Percentiles rank a stretch among this genome's conserved stretches.
Conservation (phyloP, 768 basidiomycete species). For the Mycena olivaceomarginata region DNA sequence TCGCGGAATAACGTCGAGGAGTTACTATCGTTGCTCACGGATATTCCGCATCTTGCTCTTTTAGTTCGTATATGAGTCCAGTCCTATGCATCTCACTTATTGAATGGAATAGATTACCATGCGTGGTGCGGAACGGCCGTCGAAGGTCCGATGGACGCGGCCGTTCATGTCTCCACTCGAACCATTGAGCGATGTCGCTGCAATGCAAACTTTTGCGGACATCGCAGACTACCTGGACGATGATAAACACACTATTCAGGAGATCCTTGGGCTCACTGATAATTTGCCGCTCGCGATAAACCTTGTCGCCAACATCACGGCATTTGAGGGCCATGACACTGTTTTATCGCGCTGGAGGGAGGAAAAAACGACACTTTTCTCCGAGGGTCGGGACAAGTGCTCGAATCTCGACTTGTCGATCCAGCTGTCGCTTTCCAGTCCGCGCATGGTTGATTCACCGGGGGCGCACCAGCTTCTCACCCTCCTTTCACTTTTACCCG, state of each 20-base stretch:
- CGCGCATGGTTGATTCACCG: no score
- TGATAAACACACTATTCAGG: background rate
- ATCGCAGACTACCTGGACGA: conserved; percentile 16
- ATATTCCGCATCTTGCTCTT: conserved; percentile 29
- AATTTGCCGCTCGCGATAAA: no score
- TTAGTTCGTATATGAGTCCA: conserved; percentile 21
- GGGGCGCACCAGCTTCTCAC: no score
- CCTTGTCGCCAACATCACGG: no score
- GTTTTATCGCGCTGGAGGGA: no score
- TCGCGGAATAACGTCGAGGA: conserved; percentile 29
- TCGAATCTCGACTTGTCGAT: no score
- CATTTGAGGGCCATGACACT: no score
- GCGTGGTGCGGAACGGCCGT: conserved; percentile 30
- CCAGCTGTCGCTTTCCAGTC: no score
- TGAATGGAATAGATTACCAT: conserved; percentile 26
- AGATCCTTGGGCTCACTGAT: background rate
- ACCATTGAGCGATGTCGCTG: conserved; percentile 21
- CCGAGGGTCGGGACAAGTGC: no score
- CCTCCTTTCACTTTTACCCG: no score
- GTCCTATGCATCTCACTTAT: background rate
- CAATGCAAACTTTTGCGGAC: conserved; percentile 15
- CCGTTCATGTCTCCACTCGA: conserved; percentile 30
- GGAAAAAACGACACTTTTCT: no score
- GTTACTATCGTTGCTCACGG: conserved; percentile 29
- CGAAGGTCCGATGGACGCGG: conserved; percentile 23